Evolutionary conservation across 352 stramenopile genomes (phyloP).

Genomic region (Globisporangium polare): DNA sequence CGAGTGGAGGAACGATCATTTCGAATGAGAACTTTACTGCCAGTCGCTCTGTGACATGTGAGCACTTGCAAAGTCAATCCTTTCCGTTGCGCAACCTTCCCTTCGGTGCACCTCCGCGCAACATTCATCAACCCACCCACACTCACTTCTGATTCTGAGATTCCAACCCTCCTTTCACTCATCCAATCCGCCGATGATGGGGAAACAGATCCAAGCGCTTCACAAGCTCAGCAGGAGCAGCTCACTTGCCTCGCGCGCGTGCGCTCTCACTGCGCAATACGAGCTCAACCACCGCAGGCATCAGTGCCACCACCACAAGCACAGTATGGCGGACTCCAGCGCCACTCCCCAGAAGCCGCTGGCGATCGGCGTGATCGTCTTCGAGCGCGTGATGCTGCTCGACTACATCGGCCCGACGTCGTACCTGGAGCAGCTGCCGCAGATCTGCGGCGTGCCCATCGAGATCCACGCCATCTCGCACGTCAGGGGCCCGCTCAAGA

Average conservation of each 20-base stretch:
- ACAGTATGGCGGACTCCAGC: background rate
- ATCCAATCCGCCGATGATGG: background rate
- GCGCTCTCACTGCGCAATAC: background rate
- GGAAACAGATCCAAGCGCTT: background rate
- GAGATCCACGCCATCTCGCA: conserved; percentile 50
- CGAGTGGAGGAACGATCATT: too few relatives aligned
- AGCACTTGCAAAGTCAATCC: too few relatives aligned
- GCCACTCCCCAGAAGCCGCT: conserved; percentile 15
- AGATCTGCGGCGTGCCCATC: conserved; percentile 30
- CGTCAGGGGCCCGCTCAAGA: conserved; percentile 27
- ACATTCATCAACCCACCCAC: too few relatives aligned
- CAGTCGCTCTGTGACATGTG: too few relatives aligned
- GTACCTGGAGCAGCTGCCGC: conserved; percentile 55
- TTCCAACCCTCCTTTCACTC: background rate
- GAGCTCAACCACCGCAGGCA: background rate
- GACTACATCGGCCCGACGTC: conserved; percentile 55
- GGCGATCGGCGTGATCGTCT: conserved; percentile 53
- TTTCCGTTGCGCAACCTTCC: too few relatives aligned
- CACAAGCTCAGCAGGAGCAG: background rate
- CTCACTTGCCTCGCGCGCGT: background rate
- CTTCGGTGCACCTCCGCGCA: too few relatives aligned
- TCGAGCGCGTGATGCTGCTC: conserved; percentile 51
- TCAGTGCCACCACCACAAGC: background rate
- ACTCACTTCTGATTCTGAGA: too few relatives aligned
- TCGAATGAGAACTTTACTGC: too few relatives aligned